Conservation (phyloP, 106 monocot species). For the Vanilla planifolia region DNA sequence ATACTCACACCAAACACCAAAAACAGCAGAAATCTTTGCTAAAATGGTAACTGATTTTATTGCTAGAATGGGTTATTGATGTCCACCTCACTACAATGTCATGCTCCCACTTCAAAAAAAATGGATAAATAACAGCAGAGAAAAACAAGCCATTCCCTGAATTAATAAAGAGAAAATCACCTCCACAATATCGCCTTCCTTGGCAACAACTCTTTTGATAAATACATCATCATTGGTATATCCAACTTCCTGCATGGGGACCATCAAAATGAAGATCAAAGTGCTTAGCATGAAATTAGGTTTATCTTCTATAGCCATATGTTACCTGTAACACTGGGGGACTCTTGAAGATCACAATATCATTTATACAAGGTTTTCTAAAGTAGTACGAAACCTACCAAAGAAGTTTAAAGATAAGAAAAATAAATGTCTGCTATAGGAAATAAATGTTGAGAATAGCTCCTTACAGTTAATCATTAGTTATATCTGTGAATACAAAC, state of each 20-base stretch:
- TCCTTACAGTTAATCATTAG: background rate
- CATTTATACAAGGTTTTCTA: constrained; percentile 91
- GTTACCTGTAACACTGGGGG: constrained; percentile 91
- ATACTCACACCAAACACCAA: too few species aligned
- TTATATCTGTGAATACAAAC: background rate
- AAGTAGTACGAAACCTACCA: constrained; percentile 95
- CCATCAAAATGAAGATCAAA: background rate
- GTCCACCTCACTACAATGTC: too few species aligned
- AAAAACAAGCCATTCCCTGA: too few species aligned
- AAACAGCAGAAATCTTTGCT: too few species aligned
- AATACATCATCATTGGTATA: constrained; percentile 94
- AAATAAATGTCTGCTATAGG: background rate
- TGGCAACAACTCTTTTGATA: constrained; percentile 92
- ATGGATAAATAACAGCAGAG: too few species aligned
- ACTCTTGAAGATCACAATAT: constrained; percentile 97
- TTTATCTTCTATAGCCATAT: background rate
- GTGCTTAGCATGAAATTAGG: background rate
- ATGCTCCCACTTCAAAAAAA: too few species aligned
- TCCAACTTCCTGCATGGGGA: constrained; percentile 70
- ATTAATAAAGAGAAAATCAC: too few species aligned
- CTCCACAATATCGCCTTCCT: constrained; percentile 92
- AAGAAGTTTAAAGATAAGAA: constrained; percentile 8
- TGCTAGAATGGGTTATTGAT: too few species aligned
- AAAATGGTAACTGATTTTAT: too few species aligned
- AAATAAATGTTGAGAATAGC: background rate